Evolutionary conservation across 1,284 basidiomycete species (phyloP).

Genomic region (Cryptococcus sp.): DNA sequence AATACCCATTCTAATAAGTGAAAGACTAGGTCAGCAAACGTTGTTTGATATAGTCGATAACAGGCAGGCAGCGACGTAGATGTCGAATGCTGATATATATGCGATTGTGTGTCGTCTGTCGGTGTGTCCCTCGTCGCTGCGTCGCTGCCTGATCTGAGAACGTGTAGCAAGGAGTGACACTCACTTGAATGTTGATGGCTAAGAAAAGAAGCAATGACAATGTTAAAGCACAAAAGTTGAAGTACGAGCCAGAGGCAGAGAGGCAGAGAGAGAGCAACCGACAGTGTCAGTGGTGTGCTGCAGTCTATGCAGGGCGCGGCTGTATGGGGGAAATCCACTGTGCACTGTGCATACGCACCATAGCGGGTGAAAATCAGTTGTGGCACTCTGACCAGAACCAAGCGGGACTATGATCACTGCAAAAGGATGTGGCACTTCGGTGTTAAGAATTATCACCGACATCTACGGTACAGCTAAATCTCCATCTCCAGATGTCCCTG

Average conservation of each 20-base stretch:
- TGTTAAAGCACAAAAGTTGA: conserved; percentile 4
- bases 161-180: conserved; percentile 6
- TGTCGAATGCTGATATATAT: not conserved
- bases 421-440: conserved; percentile 5
- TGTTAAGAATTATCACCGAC: conserved; percentile 1
- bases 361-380: too few relatives aligned
- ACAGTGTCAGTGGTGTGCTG: conserved; percentile 3
- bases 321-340: not conserved
- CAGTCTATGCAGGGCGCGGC: not conserved
- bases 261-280: not conserved
- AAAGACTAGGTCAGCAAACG: conserved; percentile 1
- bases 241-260: not conserved
- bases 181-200: conserved; percentile 23
- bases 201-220: conserved; percentile 7
- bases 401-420: too few relatives aligned
- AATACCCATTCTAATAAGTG: conserved; percentile 65
- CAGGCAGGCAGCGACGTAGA: too few relatives aligned
- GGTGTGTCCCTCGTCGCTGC: not conserved
- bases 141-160: conserved; percentile 6
- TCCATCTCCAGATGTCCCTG: too few relatives aligned
- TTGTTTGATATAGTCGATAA: conserved; percentile 3
- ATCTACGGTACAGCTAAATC: too few relatives aligned
- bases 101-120: not conserved
- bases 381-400: too few relatives aligned
- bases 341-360: too few relatives aligned